These are phyloP conservation scores for Pichia sporocuriosa DNA, from an alignment of 805 yeast species.

Conservation along the genomic window DNA sequence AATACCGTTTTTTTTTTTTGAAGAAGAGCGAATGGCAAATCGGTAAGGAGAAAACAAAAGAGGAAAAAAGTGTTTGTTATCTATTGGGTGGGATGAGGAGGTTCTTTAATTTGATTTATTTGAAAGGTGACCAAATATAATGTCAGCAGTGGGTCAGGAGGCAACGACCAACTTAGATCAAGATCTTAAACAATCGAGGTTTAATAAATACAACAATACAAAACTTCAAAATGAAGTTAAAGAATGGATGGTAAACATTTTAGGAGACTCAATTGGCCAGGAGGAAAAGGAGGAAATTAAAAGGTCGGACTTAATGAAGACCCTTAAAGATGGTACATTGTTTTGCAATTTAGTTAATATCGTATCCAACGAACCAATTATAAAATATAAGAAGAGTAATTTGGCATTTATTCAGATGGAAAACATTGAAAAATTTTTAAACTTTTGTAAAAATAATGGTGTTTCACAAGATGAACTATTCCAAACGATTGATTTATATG, in stretches of 20 bases:
- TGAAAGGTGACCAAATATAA: neutral
- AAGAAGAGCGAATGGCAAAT: too few species aligned
- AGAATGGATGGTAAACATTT: constrained; percentile 45
- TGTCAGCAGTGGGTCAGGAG: constrained; percentile 3
- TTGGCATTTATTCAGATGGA: constrained; percentile 86
- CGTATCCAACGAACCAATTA: constrained; percentile 32
- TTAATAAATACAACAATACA: constrained; percentile 41
- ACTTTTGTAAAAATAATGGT: constrained; percentile 55
- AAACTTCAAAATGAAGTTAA: constrained; percentile 30
- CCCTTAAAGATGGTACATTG: constrained; percentile 54
- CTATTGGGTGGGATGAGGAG: too few species aligned
- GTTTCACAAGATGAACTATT: constrained; percentile 78
- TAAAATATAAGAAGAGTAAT: constrained; percentile 49
- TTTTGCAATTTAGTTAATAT: constrained; percentile 42
- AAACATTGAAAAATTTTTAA: constrained; percentile 65
- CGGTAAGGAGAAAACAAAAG: too few species aligned
- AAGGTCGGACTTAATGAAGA: constrained; percentile 41
- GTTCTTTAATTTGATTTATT: too few species aligned
- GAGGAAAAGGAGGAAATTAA: constrained; percentile 17
- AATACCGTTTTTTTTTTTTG: too few species aligned
- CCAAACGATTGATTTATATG: constrained; percentile 72
- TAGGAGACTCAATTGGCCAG: constrained; percentile 27
- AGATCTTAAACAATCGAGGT: constrained; percentile 46
- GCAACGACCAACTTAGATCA: constrained; percentile 51
- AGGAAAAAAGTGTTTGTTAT: too few species aligned